Conservation (phyloP, 257 asterid species). For the Solanum chiquidenum region DNA sequence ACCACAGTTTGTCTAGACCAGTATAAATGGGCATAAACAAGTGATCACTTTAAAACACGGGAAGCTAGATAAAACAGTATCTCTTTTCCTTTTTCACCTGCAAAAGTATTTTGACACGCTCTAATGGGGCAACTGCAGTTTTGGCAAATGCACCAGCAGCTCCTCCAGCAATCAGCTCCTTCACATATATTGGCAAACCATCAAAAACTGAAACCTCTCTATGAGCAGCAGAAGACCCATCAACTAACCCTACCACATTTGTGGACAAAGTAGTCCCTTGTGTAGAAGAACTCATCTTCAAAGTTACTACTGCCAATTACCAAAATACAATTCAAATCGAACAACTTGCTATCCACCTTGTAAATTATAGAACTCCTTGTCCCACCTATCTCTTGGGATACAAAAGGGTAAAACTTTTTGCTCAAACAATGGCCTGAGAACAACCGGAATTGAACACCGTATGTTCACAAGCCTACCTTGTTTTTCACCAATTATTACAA, state of each 20-base stretch:
- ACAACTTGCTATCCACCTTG: conserved; percentile 50
- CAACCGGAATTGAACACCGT: conserved; percentile 31
- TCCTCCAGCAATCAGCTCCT: conserved; percentile 97
- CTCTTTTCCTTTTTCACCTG: conserved; percentile 42
- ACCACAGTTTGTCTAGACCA: background rate
- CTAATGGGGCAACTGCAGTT: conserved; percentile 91
- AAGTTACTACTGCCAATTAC: background rate
- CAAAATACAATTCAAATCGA: background rate
- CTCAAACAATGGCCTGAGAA: conserved; percentile 71
- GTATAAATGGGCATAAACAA: background rate
- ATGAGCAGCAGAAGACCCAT: conserved; percentile 32
- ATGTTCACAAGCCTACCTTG: conserved; percentile 68
- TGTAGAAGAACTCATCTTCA: conserved; percentile 63
- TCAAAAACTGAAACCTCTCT: conserved; percentile 45
- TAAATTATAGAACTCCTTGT: conserved; percentile 69
- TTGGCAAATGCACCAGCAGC: conserved; percentile 93
- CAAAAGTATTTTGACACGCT: conserved; percentile 80
- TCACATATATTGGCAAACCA: conserved; percentile 65
- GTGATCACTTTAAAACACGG: background rate
- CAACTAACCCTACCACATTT: conserved; percentile 54
- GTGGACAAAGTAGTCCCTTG: conserved; percentile 61
- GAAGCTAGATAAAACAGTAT: background rate
- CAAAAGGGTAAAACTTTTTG: conserved; percentile 38
- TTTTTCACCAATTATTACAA: conserved; percentile 29
- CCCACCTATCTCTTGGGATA: conserved; percentile 70